Base-by-base conservation (phyloP, 495 filamentous ascomycete species). In the Penicillium arizonense region DNA sequence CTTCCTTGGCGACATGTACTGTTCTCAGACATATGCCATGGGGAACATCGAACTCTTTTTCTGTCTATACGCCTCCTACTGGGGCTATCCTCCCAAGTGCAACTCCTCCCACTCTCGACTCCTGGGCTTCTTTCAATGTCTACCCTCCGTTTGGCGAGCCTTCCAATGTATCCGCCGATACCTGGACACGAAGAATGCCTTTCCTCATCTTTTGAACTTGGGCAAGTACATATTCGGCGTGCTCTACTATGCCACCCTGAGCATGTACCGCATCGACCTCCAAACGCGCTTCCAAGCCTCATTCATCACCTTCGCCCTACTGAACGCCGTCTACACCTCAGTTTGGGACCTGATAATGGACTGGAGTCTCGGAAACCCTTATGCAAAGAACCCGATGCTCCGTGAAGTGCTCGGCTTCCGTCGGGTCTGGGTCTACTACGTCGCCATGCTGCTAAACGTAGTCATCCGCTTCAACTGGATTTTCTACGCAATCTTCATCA, bases 261-360 rank as follows among this genome's bases (percentile, higher is more conserved):
- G 86, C 58, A 65, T 95, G 48, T 97, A 90, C 65, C 89, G 94
- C 30, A 88, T 97, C 39, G 63, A 91, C 35, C 75, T 74, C 9
- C 73, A 70, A 0, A 64, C 75, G 1, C 64, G 72, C 2, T 81
- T 83, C 26, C 77, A 80, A 61, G 84, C 81, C 0, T 59, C 89
- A 18, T 97, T 96, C 65, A 86, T 96, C 53, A 78, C 82, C 2
- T 90, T 89, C 57, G 89, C 89, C 2, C 73, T 82, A 13, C 70
- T 96, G 55, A 97, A 96, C 65, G 79, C 84, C 21, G 72, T 93
- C 12, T 97, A 96, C 64, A 86, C 79, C 64, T 88, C 85, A 1
- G 77, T 96, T n/a, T 98, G 94, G 94, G 94, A 98, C 59, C 61
- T 98, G n/a, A 82, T 87, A 50, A 96, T 97, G 88, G 94, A 98